Percentiles rank a stretch among this genome's conserved stretches.
phyloP scores from a whole-genome alignment of 2,329 filamentous ascomycete species.

The Lasiodiplodia theobromae region DNA sequence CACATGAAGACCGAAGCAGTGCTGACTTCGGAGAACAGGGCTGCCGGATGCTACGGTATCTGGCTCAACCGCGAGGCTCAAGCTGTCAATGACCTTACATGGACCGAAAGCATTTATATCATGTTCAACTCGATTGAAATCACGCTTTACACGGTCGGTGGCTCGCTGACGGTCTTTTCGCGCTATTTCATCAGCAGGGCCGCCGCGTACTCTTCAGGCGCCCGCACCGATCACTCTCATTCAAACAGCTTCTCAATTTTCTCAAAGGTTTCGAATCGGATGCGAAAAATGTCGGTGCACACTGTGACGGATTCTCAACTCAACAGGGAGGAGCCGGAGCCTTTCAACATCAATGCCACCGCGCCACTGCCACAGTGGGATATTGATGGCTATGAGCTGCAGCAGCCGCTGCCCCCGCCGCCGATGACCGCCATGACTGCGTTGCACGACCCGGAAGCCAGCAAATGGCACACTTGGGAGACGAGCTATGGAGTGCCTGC shows the following conservation, averaged over 20 bases:
- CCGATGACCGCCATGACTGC: slow-evolving; percentile 13
- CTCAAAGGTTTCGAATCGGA: slow-evolving; percentile 17
- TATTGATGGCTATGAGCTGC: slow-evolving; percentile 8
- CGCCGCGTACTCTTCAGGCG: slow-evolving; percentile 8
- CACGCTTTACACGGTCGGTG: slow-evolving; percentile 28
- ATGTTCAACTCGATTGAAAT: slow-evolving; percentile 30
- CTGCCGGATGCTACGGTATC: slow-evolving; percentile 24
- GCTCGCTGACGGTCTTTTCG: slow-evolving; percentile 26
- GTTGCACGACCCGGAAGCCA: slow-evolving; percentile 23
- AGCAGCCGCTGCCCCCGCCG: slow-evolving; percentile 22
- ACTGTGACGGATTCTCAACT: background rate
- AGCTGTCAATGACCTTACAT: slow-evolving; percentile 16
- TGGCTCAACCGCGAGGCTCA: slow-evolving; percentile 24
- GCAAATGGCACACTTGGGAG: slow-evolving; percentile 27
- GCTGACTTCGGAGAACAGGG: slow-evolving; percentile 8
- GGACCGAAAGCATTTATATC: slow-evolving; percentile 25
- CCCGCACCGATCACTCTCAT: background rate
- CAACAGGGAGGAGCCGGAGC: background rate
- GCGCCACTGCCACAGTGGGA: slow-evolving; percentile 5
- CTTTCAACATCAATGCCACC: slow-evolving; percentile 21
- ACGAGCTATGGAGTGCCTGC: slow-evolving; percentile 11
- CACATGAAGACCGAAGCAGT: background rate
- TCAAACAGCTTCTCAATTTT: slow-evolving; percentile 4
- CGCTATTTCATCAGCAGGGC: slow-evolving; percentile 29
- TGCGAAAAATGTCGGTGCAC: slow-evolving; percentile 13